Percentiles rank a stretch among this genome's conserved stretches.
Conservation (phyloP, 2,329 filamentous ascomycete genomes). For the Raffaelea arxii region DNA sequence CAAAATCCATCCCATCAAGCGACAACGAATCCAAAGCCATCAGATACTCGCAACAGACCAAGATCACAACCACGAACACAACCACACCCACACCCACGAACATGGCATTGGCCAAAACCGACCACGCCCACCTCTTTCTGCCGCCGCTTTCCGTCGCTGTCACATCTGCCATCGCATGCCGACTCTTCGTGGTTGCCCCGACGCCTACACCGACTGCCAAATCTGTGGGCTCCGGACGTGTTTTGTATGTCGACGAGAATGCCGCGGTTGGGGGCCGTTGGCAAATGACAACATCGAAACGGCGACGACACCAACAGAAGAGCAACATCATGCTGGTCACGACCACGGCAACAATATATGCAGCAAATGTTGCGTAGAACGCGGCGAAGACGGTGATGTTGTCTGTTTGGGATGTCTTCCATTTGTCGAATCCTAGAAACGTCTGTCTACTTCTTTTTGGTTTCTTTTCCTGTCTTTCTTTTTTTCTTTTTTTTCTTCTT, state of each 20-base stretch:
- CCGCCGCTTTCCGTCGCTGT: constrained; percentile 40
- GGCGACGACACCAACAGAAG: constrained; percentile 2
- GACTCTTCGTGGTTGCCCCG: constrained; percentile 54
- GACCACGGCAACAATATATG: constrained; percentile 49
- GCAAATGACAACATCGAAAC: constrained; percentile 10
- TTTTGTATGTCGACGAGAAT: constrained; percentile 59
- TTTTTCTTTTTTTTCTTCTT: not conserved
- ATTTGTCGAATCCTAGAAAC: not conserved
- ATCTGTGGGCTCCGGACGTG: constrained; percentile 54
- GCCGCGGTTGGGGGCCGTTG: constrained; percentile 38
- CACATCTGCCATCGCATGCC: constrained; percentile 60
- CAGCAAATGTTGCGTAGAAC: constrained; percentile 59
- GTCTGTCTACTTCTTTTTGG: not conserved
- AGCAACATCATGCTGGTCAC: constrained; percentile 18
- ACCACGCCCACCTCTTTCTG: constrained; percentile 9
- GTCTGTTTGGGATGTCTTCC: constrained; percentile 54
- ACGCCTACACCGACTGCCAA: constrained; percentile 55
- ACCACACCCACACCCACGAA: constrained; percentile 9
- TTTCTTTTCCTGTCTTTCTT: not conserved
- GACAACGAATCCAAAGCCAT: not conserved
- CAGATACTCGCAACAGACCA: not conserved
- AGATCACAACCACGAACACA: not conserved
- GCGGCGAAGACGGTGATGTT: constrained; percentile 53
- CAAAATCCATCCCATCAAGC: not conserved
- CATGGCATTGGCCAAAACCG: no score